phyloP scores from a whole-genome alignment of 2,329 filamentous ascomycete genomes.

The Sporothrix protearum region DNA sequence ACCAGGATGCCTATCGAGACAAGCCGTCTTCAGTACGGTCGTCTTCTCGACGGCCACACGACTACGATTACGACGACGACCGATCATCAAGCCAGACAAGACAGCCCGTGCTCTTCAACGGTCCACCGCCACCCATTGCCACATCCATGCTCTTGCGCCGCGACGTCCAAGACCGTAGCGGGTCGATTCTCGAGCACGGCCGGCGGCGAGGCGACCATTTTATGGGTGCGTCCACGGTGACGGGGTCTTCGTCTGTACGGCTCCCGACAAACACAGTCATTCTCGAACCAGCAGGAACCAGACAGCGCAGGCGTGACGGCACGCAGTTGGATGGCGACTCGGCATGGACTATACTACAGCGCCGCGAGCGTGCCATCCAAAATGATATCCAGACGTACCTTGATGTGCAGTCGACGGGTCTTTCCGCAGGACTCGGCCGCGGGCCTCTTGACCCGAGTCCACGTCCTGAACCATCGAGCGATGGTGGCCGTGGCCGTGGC shows the following conservation, averaged over 20 bases:
- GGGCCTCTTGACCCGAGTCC: slow-evolving; percentile 26
- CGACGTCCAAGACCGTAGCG: slow-evolving; percentile 33
- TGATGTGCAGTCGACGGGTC: slow-evolving; percentile 47
- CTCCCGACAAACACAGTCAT: slow-evolving; percentile 37
- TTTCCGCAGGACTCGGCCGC: slow-evolving; percentile 40
- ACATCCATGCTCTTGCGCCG: slow-evolving; percentile 40
- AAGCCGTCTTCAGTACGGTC: slow-evolving; percentile 14
- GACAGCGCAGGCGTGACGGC: slow-evolving; percentile 14
- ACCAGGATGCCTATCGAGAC: slow-evolving; percentile 14
- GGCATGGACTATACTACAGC: slow-evolving; percentile 46
- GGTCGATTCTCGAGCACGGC: neutral
- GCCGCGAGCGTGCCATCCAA: slow-evolving; percentile 46
- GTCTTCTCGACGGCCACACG: slow-evolving; percentile 22
- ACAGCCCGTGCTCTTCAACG: slow-evolving; percentile 41
- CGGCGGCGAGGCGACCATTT: neutral
- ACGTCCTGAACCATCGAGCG: slow-evolving; percentile 35
- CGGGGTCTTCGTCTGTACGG: slow-evolving; percentile 29
- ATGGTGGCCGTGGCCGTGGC: slow-evolving; percentile 24
- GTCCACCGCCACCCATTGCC: slow-evolving; percentile 52
- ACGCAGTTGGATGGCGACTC: slow-evolving; percentile 40
- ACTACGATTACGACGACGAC: neutral
- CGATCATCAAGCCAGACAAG: slow-evolving; percentile 30
- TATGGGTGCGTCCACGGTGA: slow-evolving; percentile 2
- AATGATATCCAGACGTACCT: slow-evolving; percentile 48
- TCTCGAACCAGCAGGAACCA: slow-evolving; percentile 7